A percentile compares a stretch with the other conserved stretches of the same genome.
Conservation (phyloP, 208 protist genomes). For the Acanthamoeba divionensis region DNA sequence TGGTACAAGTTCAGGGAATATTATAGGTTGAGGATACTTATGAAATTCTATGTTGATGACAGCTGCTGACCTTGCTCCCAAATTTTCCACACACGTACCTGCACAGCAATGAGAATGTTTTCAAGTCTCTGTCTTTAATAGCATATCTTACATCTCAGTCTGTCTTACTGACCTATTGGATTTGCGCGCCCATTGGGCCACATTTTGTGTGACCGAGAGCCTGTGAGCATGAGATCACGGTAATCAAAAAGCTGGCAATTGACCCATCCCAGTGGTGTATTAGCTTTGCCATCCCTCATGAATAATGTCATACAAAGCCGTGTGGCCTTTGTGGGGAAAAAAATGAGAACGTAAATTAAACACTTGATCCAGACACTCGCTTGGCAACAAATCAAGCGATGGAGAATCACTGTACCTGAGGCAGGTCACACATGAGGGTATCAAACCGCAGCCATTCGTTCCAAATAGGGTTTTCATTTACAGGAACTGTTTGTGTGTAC, state of each 20-base stretch:
- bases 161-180: constrained; percentile 61
- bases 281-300: background rate
- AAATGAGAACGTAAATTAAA: background rate
- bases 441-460: constrained; percentile 40
- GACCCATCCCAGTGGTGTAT: constrained; percentile 57
- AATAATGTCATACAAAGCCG: constrained; percentile 31
- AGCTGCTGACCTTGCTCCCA: background rate
- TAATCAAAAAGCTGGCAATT: constrained; percentile 65
- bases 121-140: background rate
- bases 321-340: background rate
- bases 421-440: constrained; percentile 32
- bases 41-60: constrained; percentile 58
- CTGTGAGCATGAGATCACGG: constrained; percentile 38
- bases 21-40: constrained; percentile 59
- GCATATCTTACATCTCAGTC: no score
- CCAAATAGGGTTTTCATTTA: background rate
- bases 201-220: background rate
- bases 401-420: background rate
- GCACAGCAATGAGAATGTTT: background rate
- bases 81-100: constrained; percentile 47
- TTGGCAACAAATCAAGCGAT: background rate
- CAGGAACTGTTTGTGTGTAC: background rate
- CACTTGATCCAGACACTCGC: background rate
- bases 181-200: constrained; percentile 70
- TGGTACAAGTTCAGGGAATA: constrained; percentile 59